phyloP scores from a whole-genome alignment of 2,329 filamentous ascomycete species.

The Ophiobolus disseminans region DNA sequence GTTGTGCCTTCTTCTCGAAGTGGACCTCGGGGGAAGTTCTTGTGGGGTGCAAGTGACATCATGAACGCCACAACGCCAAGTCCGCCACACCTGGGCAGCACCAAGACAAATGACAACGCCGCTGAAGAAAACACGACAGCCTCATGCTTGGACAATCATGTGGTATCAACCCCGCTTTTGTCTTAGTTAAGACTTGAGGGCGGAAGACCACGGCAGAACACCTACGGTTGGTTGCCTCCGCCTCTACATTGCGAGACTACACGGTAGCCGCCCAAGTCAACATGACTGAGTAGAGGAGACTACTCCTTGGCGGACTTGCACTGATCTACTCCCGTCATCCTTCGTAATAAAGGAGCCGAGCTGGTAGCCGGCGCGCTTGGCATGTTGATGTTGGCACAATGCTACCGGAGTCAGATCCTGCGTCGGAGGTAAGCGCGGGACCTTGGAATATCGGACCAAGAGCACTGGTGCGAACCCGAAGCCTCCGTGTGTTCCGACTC shows the following conservation, averaged over 20 bases:
- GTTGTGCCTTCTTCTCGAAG: too few species aligned
- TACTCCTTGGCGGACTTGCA: neutral
- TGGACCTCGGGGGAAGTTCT: too few species aligned
- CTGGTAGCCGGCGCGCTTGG: neutral
- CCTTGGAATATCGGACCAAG: neutral
- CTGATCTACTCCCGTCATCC: neutral
- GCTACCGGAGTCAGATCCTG: neutral
- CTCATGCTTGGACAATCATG: neutral
- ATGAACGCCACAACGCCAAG: too few species aligned
- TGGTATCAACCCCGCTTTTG: neutral
- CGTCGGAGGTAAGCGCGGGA: slow-evolving; percentile 6
- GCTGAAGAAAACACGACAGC: neutral
- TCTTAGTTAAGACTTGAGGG: neutral
- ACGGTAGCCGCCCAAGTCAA: too few species aligned
- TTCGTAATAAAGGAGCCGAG: neutral
- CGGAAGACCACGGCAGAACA: neutral
- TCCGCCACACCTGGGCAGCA: too few species aligned
- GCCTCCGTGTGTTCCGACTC: neutral
- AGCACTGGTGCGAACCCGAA: neutral
- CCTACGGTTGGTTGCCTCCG: too few species aligned
- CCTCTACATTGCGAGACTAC: too few species aligned
- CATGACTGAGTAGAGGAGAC: too few species aligned
- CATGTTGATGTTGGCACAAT: neutral
- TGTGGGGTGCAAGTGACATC: too few species aligned
- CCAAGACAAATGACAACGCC: too few species aligned